Percentiles rank a stretch among this genome's conserved stretches.
Conservation (phyloP, 257 asterid species). For the Echium plantagineum region DNA sequence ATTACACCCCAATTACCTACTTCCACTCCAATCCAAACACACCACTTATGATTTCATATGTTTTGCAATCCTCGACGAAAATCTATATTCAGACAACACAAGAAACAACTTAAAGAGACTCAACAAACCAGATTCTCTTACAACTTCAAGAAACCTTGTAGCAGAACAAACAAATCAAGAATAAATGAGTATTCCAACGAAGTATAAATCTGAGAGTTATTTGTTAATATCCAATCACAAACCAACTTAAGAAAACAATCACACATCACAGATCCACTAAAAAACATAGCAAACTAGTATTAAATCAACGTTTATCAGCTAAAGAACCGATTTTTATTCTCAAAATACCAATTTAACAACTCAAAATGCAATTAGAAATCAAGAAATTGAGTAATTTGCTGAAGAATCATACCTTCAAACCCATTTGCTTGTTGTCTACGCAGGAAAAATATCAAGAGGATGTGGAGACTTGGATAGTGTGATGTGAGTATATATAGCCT, state of each 20-base stretch:
- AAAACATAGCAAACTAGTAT: background rate
- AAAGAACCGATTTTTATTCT: background rate
- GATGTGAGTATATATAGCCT: too few relatives aligned
- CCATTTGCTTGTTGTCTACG: slow-evolving; percentile 7
- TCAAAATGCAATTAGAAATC: background rate
- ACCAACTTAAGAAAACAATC: background rate
- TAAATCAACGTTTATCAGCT: background rate
- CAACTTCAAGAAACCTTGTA: background rate
- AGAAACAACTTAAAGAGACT: background rate
- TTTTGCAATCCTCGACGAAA: too few relatives aligned
- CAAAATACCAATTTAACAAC: background rate
- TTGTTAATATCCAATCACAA: too few relatives aligned
- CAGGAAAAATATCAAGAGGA: too few relatives aligned
- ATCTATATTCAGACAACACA: too few relatives aligned
- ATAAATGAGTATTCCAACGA: background rate
- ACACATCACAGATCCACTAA: background rate
- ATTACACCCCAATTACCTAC: too few relatives aligned
- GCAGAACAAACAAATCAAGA: background rate
- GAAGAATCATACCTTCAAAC: slow-evolving; percentile 15
- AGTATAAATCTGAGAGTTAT: too few relatives aligned
- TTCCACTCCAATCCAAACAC: too few relatives aligned
- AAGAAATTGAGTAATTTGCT: background rate
- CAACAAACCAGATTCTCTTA: background rate
- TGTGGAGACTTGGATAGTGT: background rate
- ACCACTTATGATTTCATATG: too few relatives aligned